Percentiles rank a stretch among this genome's conserved stretches.
phyloP scores from a whole-genome alignment of 2,329 filamentous ascomycete species.

The Exserohilum turcica region DNA sequence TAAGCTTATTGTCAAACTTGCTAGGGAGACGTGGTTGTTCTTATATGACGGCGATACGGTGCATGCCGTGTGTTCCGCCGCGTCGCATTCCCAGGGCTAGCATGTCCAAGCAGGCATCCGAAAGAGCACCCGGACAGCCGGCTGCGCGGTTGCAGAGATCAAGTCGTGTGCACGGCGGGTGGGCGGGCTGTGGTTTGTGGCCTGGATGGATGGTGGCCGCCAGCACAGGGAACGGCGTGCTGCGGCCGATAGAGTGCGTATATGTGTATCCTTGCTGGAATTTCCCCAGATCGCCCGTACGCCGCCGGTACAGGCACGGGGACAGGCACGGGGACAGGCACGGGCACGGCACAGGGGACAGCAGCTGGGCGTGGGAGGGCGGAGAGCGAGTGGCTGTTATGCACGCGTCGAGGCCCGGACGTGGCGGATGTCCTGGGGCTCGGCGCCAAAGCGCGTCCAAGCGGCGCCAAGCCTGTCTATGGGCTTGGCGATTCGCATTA shows the following conservation, averaged over 20 bases:
- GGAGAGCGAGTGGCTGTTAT: not conserved
- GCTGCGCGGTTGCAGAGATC: not conserved
- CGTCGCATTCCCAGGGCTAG: not conserved
- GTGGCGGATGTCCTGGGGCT: slow-evolving; percentile 6
- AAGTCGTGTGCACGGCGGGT: too few species aligned
- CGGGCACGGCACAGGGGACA: too few species aligned
- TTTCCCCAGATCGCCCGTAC: slow-evolving; percentile 2
- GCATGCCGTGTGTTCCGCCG: not conserved
- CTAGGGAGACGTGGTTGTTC: not conserved
- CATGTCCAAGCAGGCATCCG: too few species aligned
- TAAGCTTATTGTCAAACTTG: not conserved
- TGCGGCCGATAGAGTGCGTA: too few species aligned
- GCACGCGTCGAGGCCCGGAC: slow-evolving; percentile 4
- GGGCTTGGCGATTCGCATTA: slow-evolving; percentile 22
- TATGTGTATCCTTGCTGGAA: not conserved
- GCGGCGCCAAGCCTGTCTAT: slow-evolving; percentile 15
- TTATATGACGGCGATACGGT: not conserved
- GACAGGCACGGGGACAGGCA: too few species aligned
- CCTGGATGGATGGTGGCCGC: too few species aligned
- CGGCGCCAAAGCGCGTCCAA: slow-evolving; percentile 13
- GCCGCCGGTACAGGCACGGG: slow-evolving; percentile 4
- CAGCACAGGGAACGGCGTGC: too few species aligned
- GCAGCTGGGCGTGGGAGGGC: too few species aligned
- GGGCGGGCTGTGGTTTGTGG: too few species aligned
- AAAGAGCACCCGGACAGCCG: too few species aligned